Percentiles rank a stretch among this genome's conserved stretches.
phyloP scores from a whole-genome alignment of 225 moss, liverwort and hornwort genomes.

The Rhytidiadelphus loreus region DNA sequence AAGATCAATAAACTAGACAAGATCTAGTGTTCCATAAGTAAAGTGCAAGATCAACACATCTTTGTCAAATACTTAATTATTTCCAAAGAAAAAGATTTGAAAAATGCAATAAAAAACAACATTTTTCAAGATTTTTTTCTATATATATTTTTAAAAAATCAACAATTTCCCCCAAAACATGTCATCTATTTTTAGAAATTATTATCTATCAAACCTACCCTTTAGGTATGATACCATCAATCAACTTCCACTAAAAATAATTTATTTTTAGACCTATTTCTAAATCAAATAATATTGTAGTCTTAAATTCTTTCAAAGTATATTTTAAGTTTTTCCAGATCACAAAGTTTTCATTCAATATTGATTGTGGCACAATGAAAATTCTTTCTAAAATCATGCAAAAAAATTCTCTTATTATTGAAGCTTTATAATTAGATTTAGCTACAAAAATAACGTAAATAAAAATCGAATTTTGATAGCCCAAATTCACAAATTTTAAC shows the following conservation, averaged over 20 bases:
- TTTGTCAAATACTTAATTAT: neutral
- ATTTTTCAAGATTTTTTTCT: neutral
- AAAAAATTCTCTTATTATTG: no score
- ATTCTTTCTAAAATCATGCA: neutral
- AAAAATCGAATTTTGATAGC: neutral
- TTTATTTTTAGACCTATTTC: neutral
- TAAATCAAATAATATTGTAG: neutral
- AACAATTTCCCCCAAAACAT: rapidly evolving
- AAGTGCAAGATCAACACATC: rapidly evolving
- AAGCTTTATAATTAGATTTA: neutral
- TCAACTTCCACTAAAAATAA: neutral
- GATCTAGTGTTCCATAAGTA: rapidly evolving
- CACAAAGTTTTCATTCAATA: neutral
- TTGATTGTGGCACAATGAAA: neutral
- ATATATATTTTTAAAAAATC: rapidly evolving
- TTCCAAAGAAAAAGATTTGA: rapidly evolving
- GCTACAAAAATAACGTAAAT: rapidly evolving
- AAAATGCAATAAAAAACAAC: neutral
- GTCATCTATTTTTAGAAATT: neutral
- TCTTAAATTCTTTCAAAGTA: rapidly evolving
- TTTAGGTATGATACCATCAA: neutral
- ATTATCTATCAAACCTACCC: rapidly evolving
- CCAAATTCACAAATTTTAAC: neutral
- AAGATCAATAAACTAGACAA: neutral
- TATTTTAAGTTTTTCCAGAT: rapidly evolving